These are phyloP conservation scores for Podospora australis DNA, from an alignment of 495 filamentous ascomycete species.

Conservation along the genomic window DNA sequence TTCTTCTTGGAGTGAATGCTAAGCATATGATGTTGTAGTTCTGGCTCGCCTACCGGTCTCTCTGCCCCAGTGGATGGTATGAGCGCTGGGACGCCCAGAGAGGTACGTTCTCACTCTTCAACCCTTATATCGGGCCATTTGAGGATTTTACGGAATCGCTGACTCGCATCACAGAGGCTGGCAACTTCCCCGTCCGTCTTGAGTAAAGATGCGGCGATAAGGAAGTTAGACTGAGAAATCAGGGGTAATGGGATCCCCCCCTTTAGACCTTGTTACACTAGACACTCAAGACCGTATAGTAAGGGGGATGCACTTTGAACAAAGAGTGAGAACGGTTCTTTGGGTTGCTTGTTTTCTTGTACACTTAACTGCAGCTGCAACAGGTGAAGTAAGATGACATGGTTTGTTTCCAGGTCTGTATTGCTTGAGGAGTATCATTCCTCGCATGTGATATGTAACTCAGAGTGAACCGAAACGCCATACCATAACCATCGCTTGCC, in stretches of 20 bases:
- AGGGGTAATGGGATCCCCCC: no score
- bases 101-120: constrained; percentile 51
- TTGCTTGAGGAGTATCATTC: no score
- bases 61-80: constrained; percentile 94
- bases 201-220: constrained; percentile 36
- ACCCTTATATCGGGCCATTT: neutral
- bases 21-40: constrained; percentile 52
- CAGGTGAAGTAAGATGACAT: no score
- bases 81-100: constrained; percentile 96
- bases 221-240: no score
- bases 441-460: no score
- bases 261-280: constrained; percentile 7
- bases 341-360: no score
- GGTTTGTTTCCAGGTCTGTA: no score
- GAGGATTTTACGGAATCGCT: constrained; percentile 4
- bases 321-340: no score
- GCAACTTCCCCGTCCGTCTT: constrained; percentile 77
- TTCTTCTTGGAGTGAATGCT: constrained; percentile 1
- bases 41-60: constrained; percentile 87
- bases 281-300: no score
- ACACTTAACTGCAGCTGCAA: no score
- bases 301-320: no score
- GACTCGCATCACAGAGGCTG: constrained; percentile 57
- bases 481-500: neutral
- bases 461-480: neutral